Base-by-base conservation (phyloP, 768 basidiomycete species). In the Gloeophyllum trabeum region DNA sequence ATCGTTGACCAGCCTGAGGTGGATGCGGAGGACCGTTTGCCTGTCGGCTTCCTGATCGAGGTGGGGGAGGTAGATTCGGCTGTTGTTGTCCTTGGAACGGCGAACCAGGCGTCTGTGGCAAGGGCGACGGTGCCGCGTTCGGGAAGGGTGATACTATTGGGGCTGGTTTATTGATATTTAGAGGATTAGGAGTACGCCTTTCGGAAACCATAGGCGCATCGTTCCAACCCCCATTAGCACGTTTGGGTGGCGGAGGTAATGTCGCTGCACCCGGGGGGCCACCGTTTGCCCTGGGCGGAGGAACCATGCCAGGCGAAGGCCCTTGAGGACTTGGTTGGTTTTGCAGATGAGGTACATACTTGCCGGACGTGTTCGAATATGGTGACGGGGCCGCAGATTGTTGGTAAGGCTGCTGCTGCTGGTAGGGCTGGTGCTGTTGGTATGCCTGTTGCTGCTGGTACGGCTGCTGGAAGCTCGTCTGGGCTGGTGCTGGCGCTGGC, bases 121-220 rank as follows among this genome's bases (percentile, higher is more conserved):
- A 10, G 10, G 36, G 10, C 20, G 57, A 47, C n/a, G 63, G 53
- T 4, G 63, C 53, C 4, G 73, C 66, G 51, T 85, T 82, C 5
- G 91, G 87, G 76, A 98, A 96, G 0, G 93, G 93, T 6, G 88
- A 73, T 5, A 79, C 79, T 51, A 97, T 93, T 2, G 92, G 75
- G 5, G 70, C 66, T 2, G 75, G 80, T 52, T 84, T 87, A 42
- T 54, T 60, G 6, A 64, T 47, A 42, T 58, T 69, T 23, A 67
- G 52, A 4, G 70, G 61, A 18, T 70, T 67, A 1, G 82, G 75
- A 1, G 66, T 65, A 20, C 80, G 77, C 32, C 70, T 59, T 14
- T 71, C 57, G 6, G 65, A 49, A 10, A 76, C 48, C 4, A 66
- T 55, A 0, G 90, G 91, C 0, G 90, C 79, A 59, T 97, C 93